Evolutionary conservation across 352 stramenopile genomes (phyloP).

Genomic region (Globisporangium parvum): DNA sequence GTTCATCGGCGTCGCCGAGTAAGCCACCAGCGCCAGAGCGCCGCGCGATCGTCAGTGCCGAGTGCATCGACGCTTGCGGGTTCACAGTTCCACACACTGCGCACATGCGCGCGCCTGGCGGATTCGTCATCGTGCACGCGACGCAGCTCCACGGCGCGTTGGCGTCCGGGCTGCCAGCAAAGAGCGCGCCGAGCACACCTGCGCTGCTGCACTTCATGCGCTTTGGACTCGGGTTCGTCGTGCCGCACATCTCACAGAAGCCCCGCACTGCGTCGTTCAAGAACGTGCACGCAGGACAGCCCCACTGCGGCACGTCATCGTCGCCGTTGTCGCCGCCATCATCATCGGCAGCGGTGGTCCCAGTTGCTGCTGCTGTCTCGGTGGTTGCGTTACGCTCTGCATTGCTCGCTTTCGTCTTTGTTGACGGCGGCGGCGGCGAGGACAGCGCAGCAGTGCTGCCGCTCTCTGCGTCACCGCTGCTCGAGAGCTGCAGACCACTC

Average conservation of each 20-base stretch:
- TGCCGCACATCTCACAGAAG: constrained; percentile 78
- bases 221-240: constrained; percentile 35
- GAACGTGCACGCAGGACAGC: constrained; percentile 64
- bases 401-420: constrained; percentile 6
- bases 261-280: constrained; percentile 51
- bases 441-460: background rate
- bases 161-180: constrained; percentile 1
- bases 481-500: background rate
- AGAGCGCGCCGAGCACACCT: constrained; percentile 4
- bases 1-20: constrained; percentile 13
- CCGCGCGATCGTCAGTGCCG: constrained; percentile 33
- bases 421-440: background rate
- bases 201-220: background rate
- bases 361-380: constrained; percentile 8
- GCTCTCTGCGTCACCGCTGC: constrained; percentile 4
- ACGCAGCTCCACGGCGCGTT: constrained; percentile 56
- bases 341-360: constrained; percentile 3
- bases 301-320: constrained; percentile 29
- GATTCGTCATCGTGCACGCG: constrained; percentile 69
- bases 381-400: background rate
- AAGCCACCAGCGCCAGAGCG: constrained; percentile 14
- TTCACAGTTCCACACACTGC: constrained; percentile 63
- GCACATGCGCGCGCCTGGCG: constrained; percentile 37
- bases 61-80: constrained; percentile 30
- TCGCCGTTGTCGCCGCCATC: constrained; percentile 8